Conservation (phyloP, 371 early-diverging fungal genomes). For the Rhizopus microsporus region DNA sequence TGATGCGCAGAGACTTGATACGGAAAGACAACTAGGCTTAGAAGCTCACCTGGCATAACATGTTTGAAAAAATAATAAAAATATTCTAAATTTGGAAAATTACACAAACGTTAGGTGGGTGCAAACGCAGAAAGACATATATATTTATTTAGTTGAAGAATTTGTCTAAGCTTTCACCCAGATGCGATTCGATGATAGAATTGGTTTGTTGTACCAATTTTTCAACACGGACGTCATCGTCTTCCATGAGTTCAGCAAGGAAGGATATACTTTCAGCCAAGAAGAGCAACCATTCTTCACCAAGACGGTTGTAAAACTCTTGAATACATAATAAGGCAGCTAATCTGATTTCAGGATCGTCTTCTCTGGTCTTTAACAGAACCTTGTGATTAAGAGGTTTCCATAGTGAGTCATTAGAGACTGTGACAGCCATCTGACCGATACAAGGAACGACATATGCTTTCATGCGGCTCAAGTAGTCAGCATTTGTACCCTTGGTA, state of each 20-base stretch:
- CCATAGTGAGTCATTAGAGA: slow-evolving; percentile 82
- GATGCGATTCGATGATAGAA: slow-evolving; percentile 81
- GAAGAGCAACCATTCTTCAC: slow-evolving; percentile 89
- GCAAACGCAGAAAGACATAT: not conserved
- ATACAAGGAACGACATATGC: slow-evolving; percentile 76
- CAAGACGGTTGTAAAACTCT: slow-evolving; percentile 82
- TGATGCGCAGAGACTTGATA: slow-evolving; percentile 14
- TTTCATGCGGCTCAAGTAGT: slow-evolving; percentile 59
- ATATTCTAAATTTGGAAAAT: not conserved
- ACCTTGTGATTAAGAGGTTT: slow-evolving; percentile 85
- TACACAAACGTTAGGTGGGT: no score
- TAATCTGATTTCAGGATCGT: slow-evolving; percentile 71
- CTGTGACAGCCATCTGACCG: slow-evolving; percentile 82
- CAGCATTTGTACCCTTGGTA: slow-evolving; percentile 37
- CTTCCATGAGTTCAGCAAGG: slow-evolving; percentile 94
- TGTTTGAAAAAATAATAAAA: not conserved
- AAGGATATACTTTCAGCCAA: slow-evolving; percentile 96
- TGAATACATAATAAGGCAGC: slow-evolving; percentile 72
- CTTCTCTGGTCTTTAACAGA: slow-evolving; percentile 75
- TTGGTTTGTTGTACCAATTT: slow-evolving; percentile 79
- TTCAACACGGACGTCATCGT: slow-evolving; percentile 78
- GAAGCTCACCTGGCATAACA: slow-evolving; percentile 16
- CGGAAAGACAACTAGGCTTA: slow-evolving; percentile 15
- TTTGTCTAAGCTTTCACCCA: slow-evolving; percentile 86
- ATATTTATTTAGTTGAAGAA: slow-evolving; percentile 63